Conservation (phyloP, 2,329 filamentous ascomycete species). For the Colletotrichum theobromicola region DNA sequence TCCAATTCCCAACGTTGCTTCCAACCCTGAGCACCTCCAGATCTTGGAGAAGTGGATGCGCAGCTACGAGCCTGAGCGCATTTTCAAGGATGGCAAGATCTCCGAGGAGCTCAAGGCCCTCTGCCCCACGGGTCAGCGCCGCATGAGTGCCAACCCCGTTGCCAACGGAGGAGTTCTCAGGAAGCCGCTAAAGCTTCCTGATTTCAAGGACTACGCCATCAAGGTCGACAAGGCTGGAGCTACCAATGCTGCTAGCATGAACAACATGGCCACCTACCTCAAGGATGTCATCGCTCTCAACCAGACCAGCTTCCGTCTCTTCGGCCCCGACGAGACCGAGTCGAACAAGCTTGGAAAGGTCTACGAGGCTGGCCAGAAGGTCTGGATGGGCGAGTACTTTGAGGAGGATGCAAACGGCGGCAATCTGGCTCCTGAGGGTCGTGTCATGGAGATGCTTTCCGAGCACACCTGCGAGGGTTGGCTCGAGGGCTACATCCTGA, state of each 20-base stretch:
- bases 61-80: slow-evolving; percentile 74
- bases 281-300: slow-evolving; percentile 72
- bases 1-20: slow-evolving; percentile 72
- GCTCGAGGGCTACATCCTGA: slow-evolving; percentile 80
- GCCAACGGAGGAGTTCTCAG: slow-evolving; percentile 73
- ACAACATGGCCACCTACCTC: slow-evolving; percentile 70
- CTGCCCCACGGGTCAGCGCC: slow-evolving; percentile 66
- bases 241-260: slow-evolving; percentile 67
- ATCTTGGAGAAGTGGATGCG: slow-evolving; percentile 79
- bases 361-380: slow-evolving; percentile 78
- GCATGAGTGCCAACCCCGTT: slow-evolving; percentile 81
- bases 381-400: slow-evolving; percentile 81
- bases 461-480: slow-evolving; percentile 83
- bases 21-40: slow-evolving; percentile 70
- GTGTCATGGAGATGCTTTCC: slow-evolving; percentile 85
- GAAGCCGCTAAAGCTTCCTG: slow-evolving; percentile 71
- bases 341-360: slow-evolving; percentile 78
- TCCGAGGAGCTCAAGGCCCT: slow-evolving; percentile 67
- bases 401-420: slow-evolving; percentile 78
- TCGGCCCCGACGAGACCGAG: slow-evolving; percentile 82
- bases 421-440: slow-evolving; percentile 70
- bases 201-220: slow-evolving; percentile 73
- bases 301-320: slow-evolving; percentile 72
- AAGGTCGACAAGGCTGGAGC: slow-evolving; percentile 65
- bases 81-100: slow-evolving; percentile 71